A percentile compares a stretch with the other conserved stretches of the same genome.
Conservation (phyloP, 176 grass and related monocot genomes). For the Rhynchospora pubera region DNA sequence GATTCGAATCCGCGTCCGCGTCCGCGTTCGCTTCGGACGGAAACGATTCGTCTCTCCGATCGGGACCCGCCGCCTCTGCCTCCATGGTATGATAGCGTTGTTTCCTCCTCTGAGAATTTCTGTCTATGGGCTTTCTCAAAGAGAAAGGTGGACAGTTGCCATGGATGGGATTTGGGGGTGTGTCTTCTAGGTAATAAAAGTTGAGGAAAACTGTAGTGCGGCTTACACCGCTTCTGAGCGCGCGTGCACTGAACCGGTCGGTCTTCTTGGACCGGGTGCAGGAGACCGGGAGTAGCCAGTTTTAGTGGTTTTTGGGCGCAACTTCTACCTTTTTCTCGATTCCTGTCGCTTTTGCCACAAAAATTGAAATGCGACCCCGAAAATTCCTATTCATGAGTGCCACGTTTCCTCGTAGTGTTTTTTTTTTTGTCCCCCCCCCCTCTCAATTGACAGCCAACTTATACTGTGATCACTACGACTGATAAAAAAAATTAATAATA, state of each 20-base stretch:
- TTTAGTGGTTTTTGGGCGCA: neutral
- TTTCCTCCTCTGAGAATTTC: neutral
- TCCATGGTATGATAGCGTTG: neutral
- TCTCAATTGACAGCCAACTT: neutral
- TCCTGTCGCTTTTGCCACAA: neutral
- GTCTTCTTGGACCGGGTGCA: neutral
- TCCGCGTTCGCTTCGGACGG: neutral
- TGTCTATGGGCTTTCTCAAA: neutral
- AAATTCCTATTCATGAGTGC: neutral
- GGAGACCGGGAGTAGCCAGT: neutral
- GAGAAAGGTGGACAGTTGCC: constrained; percentile 16
- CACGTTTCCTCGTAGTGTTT: neutral
- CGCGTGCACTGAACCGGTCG: neutral
- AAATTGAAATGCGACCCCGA: neutral
- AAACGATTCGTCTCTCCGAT: neutral
- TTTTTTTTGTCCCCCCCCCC: too few species aligned
- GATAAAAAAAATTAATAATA: too few species aligned
- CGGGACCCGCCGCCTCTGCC: neutral
- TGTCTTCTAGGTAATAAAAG: neutral
- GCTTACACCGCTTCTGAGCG: neutral
- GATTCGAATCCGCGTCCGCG: neutral
- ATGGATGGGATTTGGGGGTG: constrained; percentile 11
- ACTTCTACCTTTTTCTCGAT: neutral
- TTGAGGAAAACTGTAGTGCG: neutral
- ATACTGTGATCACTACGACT: too few species aligned